Percentiles rank a stretch among this genome's conserved stretches.
Conservation (phyloP, 495 filamentous ascomycete genomes). For the Xylaria sp. region DNA sequence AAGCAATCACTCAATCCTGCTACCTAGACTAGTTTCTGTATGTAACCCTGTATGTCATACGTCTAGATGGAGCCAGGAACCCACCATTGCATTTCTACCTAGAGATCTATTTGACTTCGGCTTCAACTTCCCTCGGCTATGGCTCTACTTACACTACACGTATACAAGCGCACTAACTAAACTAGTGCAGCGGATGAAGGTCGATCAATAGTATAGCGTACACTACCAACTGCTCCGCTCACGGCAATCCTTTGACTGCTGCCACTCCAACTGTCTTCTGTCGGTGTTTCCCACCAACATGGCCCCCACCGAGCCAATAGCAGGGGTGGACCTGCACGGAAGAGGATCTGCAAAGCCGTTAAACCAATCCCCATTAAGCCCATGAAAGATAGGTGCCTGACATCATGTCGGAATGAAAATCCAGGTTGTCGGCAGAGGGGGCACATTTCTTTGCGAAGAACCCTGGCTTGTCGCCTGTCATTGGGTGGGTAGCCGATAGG, state of each 20-base stretch:
- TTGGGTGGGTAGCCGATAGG: conserved; percentile 3
- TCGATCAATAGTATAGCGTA: not conserved
- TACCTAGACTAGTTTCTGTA: conserved; percentile 1
- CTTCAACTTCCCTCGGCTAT: not conserved
- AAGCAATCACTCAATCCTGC: not conserved
- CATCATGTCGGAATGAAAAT: conserved; percentile 3
- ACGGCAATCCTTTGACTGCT: not conserved
- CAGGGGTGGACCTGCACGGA: conserved; percentile 12
- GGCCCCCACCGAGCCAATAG: conserved; percentile 10
- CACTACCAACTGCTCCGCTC: not conserved
- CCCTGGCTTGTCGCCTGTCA: conserved; percentile 17
- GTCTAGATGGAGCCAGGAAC: conserved; percentile 11
- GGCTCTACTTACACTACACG: not conserved
- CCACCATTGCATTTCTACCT: conserved; percentile 1
- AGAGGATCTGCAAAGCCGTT: conserved; percentile 10
- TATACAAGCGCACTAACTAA: not conserved
- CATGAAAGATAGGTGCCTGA: conserved; percentile 9
- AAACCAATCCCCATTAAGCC: conserved; percentile 1
- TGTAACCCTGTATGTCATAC: conserved; percentile 25
- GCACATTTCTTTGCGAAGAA: not conserved
- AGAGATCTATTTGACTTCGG: not conserved
- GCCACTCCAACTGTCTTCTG: not conserved
- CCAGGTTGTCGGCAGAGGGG: conserved; percentile 5
- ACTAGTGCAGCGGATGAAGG: not conserved
- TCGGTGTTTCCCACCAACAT: not conserved